Evolutionary conservation across 805 yeast species (phyloP), one percentile per base, ranked within the genome.

Genomic region (Wickerhamiella lipophila): DNA sequence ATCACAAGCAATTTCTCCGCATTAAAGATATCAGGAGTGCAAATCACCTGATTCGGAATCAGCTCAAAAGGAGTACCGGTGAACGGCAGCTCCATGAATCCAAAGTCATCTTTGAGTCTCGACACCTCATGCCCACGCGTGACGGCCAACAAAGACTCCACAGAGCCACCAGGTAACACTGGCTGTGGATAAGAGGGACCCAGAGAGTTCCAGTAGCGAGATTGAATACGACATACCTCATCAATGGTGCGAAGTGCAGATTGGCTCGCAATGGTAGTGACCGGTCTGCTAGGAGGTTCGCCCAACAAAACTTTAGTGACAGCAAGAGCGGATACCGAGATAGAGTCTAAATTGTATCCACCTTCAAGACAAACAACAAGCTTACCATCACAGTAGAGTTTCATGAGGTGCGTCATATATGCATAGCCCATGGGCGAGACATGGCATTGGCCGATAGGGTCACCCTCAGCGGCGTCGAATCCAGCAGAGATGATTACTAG

Each of bases 391-490:
- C 96, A 96, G 40, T 92, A 67, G 35, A 85, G 77, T 65, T 88
- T 88, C 55, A 92, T 70, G 79, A 80, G 73, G 60, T 87, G 94
- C 3, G 96, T 84, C 96, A 92, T 87, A 54, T 87, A 88, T 7
- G 95, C 96, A 63, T 92, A 92, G 12, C 96, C 95, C 34, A 87
- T 82, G 1, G 98, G 98, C 0, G 95, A 75, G 1, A 92, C 94
- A 62, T 85, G 94, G 64, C 96, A 92, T 42, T 89, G 95, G 9
- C 98, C 99, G 54, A 92, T 84, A 51, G 86, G 81, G 65, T 92
- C 99, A 52, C 97, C 97, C 59, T 85, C 95, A 1, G 99, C 99
- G 18, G 98, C 98, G 67, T 92, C 99, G 58, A 92, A 92, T 0
- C 99, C 99, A 0, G 97, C 80, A 16, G 95, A 84, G 27, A 92